Conservation (phyloP, 495 filamentous ascomycete species). For the Terfezia boudieri region DNA sequence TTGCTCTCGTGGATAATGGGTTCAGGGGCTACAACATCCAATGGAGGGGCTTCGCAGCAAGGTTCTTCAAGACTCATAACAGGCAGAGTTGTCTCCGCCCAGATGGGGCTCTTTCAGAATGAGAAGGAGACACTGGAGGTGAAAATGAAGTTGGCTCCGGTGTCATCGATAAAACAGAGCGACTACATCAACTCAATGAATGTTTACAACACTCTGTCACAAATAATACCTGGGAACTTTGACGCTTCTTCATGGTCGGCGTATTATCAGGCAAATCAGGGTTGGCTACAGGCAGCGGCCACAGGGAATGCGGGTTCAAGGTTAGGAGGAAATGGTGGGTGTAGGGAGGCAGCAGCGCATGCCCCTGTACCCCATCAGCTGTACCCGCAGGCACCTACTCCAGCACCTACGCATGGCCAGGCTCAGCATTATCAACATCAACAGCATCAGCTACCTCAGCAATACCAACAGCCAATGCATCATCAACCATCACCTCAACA, state of each 20-base stretch:
- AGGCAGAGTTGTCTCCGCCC: constrained; percentile 68
- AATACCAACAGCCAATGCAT: not conserved
- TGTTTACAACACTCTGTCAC: constrained; percentile 27
- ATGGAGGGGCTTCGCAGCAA: constrained; percentile 28
- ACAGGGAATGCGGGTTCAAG: constrained; percentile 11
- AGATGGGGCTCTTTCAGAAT: constrained; percentile 62
- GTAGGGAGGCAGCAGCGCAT: constrained; percentile 11
- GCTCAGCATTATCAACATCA: not conserved
- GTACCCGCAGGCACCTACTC: not conserved
- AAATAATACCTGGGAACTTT: constrained; percentile 37
- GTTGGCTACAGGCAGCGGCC: constrained; percentile 21
- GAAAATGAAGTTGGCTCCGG: constrained; percentile 65
- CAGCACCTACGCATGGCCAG: not conserved
- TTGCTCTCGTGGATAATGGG: constrained; percentile 78
- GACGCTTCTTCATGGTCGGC: constrained; percentile 47
- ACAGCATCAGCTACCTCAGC: not conserved
- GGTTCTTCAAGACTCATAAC: constrained; percentile 55
- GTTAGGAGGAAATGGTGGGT: constrained; percentile 29
- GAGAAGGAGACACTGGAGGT: constrained; percentile 84
- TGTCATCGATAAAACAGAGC: constrained; percentile 49
- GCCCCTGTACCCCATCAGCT: not conserved
- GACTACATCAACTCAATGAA: constrained; percentile 39
- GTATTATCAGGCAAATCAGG: constrained; percentile 39
- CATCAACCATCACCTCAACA: not conserved
- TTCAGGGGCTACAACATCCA: constrained; percentile 16